Evolutionary conservation across 2,329 filamentous ascomycete species (phyloP), one percentile per base, ranked within the genome.

Genomic region (Grosmannia huntii): DNA sequence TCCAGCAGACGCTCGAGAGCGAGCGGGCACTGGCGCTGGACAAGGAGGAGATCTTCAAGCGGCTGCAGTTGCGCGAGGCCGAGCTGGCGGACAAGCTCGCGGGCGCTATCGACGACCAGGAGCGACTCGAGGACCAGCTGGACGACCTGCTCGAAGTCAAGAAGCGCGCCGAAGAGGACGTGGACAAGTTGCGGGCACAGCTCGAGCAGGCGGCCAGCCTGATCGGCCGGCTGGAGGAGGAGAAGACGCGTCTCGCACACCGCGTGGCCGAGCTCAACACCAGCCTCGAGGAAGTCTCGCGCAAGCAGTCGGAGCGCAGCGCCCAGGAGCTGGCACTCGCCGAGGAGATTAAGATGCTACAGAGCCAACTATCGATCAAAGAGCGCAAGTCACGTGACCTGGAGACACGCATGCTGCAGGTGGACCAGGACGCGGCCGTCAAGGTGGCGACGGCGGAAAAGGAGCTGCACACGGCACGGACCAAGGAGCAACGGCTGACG

Each of bases 41-140:
- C 72, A 99, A 99, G 69, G 95, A 99, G 68, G 94, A 99, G 67
- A 99, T 99, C 60, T 99, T 97, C 77, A 95, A 92, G 68, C 84
- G 95, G n/a, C 77, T 99, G 25, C 94, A 96, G 68, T 76, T 86
- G 57, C 87, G 94, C n/a, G 94, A 99, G 71, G 80, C 84, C 12
- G 92, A 99, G 68, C 80, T 99, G 4, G 89, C 86, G 56, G 95
- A 99, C 67, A 96, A 97, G 73, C 80, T 99, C 31, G 82, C 90
- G 44, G 92, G 89, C 46, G 92, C 92, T 33, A 83, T 97, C 60
- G 88, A 95, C 25, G 95, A 99, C 65, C 92, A 97, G 69, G 92
- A 97, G 68, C 85, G 86, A 57, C 80, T 99, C 1, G 94, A 99
- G 70, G 90, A 95, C 62, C 90, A 99, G 68, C 78, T 99, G 2